Conservation (phyloP, 2,329 filamentous ascomycete species). For the Exophiala xenobiotica region DNA sequence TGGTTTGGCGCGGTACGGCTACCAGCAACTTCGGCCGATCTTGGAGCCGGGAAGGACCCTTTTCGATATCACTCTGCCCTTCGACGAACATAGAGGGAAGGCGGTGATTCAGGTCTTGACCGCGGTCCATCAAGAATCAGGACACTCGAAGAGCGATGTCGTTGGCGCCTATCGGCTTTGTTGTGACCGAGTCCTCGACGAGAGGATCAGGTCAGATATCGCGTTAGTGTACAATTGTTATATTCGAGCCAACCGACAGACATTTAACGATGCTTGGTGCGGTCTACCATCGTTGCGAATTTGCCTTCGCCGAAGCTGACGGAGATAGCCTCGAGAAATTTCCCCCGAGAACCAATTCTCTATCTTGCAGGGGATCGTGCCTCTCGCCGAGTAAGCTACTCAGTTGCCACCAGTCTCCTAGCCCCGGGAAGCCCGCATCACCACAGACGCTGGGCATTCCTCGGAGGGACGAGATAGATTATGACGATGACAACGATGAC, state of each 20-base stretch:
- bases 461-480: background rate
- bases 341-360: background rate
- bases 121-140: background rate
- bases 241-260: background rate
- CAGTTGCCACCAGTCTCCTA: background rate
- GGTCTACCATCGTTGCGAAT: background rate
- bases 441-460: background rate
- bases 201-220: background rate
- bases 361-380: background rate
- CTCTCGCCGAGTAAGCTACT: background rate
- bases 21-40: background rate
- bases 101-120: background rate
- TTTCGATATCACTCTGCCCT: background rate
- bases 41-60: background rate
- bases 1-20: background rate
- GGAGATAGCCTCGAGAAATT: background rate
- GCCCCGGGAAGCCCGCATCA: background rate
- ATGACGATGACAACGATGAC: background rate
- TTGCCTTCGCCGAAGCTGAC: background rate
- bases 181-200: background rate
- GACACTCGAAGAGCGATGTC: background rate
- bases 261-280: background rate
- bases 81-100: background rate
- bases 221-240: background rate
- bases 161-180: background rate